Base-by-base conservation (phyloP, 164 flowering plant species). In the Macadamia tetraphylla region DNA sequence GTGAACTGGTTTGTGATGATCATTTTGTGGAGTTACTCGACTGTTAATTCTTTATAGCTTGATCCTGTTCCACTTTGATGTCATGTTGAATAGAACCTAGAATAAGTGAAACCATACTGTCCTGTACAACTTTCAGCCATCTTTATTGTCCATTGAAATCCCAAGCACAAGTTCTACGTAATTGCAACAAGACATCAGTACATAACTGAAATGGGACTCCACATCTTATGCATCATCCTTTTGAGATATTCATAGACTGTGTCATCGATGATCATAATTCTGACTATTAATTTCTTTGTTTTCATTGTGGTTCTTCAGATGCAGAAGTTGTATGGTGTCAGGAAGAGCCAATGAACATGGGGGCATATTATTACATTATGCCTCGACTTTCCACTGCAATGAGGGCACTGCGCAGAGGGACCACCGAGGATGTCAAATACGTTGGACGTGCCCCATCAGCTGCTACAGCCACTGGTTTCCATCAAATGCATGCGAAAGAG, bases 301-400 rank as follows among this genome's bases (percentile, higher is more conserved):
- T 70, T 51, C 18, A 65, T 71, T 35, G 40, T 35, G 40, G 30
- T 35, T 46, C 69, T 71, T 65, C 81, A 94, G 98, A 91, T 80
- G 97, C 98, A 0, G 98, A 92, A 82, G 69, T 89, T 35, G 90
- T 89, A 23, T 89, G 95, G 92, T 86, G 90, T 75, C 95, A 89
- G 71, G 94, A 87, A 77, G 90, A 87, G 82, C 90, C 91, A 9
- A 84, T 87, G 91, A 88, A 88, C 82, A 89, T 89, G 94, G 94
- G 94, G 48, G 94, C 81, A 29, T 87, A 80, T 74, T 68, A 40
- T 56, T 85, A 86, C 74, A 80, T 89, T 31, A 72, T 76, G 10
- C 95, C 92, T 9, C 90, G 92, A 9, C 83, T 89, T 9, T 53
- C 56, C 61, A 86, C 92, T 31, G 81, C 89, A 52, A 81, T 89